phyloP scores from a whole-genome alignment of 2,329 filamentous ascomycete genomes.

The Colletotrichum costaricense region DNA sequence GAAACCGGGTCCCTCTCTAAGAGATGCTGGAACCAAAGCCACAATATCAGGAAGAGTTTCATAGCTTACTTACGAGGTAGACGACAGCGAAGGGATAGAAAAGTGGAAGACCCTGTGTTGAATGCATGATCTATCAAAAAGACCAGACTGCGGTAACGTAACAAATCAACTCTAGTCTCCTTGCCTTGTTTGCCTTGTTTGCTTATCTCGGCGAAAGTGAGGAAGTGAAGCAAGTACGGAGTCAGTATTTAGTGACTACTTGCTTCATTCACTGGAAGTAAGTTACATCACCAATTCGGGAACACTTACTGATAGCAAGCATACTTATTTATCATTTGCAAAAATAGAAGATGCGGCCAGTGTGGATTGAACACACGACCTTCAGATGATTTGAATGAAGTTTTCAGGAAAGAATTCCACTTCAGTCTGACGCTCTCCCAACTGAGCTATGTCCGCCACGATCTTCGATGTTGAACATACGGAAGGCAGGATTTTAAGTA shows the following conservation, averaged over 20 bases:
- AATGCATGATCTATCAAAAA: no score
- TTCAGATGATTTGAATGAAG: constrained; percentile 10
- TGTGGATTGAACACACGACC: constrained; percentile 32
- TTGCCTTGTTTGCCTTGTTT: no score
- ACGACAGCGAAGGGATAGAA: no score
- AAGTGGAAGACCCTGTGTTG: no score
- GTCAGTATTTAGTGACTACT: no score
- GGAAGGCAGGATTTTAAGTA: not conserved
- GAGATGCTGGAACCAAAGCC: not conserved
- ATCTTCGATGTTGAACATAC: not conserved
- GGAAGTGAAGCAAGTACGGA: no score
- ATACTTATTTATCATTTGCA: not conserved
- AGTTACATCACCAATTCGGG: no score
- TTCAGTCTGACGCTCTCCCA: constrained; percentile 31
- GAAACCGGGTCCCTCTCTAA: not conserved
- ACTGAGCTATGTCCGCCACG: constrained; percentile 30
- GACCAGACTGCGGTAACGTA: no score
- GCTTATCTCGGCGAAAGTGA: no score
- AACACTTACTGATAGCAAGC: no score
- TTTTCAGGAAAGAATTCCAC: not conserved
- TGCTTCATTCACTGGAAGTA: no score
- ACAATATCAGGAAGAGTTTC: not conserved
- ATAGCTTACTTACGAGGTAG: not conserved
- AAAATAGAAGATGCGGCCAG: constrained; percentile 13
- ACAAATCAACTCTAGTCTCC: no score